Conservation (phyloP, 129 eudicot genomes). For the Erigeron canadensis region DNA sequence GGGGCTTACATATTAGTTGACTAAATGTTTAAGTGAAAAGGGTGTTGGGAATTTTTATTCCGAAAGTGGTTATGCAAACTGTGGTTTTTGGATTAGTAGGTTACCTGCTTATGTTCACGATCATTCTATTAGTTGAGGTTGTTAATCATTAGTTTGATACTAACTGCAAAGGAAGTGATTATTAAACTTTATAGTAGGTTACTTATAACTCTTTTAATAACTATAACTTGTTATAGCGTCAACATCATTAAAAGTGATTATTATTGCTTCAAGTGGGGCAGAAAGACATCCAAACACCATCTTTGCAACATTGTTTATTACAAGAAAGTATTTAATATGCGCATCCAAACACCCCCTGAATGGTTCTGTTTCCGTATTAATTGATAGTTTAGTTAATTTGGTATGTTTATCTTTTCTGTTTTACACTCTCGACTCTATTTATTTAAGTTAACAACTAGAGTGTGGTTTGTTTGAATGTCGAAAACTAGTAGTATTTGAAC, state of each 20-base stretch:
- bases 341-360: slow-evolving; percentile 10
- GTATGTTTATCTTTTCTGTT: neutral
- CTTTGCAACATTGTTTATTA: neutral
- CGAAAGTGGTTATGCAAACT: neutral
- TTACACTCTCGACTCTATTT: neutral
- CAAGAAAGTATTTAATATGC: neutral
- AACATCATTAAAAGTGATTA: neutral
- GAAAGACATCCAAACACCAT: neutral
- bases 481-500: neutral
- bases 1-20: neutral
- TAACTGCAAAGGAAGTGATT: no score
- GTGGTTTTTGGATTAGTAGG: neutral
- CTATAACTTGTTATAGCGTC: neutral
- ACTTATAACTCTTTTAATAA: neutral
- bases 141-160: no score
- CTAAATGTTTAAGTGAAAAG: neutral
- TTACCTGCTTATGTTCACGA: neutral
- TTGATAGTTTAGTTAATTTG: neutral
- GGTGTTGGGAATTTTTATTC: neutral
- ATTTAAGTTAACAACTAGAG: slow-evolving; percentile 8
- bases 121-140: no score
- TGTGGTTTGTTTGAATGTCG: neutral
- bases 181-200: no score
- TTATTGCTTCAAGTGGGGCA: neutral
- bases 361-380: neutral